Evolutionary conservation across 2,329 filamentous ascomycete genomes (phyloP).

Genomic region (Cryphonectria radicalis): DNA sequence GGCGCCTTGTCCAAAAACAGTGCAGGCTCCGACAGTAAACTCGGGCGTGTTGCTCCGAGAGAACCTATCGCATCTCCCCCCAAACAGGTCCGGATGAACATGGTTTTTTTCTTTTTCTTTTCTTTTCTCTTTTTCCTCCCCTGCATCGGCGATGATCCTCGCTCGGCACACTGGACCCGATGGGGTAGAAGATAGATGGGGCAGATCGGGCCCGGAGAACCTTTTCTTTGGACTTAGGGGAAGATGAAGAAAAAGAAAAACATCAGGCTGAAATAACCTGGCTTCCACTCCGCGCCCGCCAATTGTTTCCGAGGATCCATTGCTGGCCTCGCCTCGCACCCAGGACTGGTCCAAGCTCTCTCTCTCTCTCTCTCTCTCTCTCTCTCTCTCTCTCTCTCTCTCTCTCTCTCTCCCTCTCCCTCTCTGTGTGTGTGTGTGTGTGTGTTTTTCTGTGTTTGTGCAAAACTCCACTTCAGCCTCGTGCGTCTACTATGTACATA

Average conservation of each 20-base stretch:
- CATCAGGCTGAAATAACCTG: not conserved
- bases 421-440: not conserved
- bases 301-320: conserved; percentile 1
- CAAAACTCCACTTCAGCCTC: conserved; percentile 19
- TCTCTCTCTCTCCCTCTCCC: not conserved
- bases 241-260: not conserved
- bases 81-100: not conserved
- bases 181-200: not conserved
- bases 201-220: not conserved
- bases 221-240: not conserved
- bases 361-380: not conserved
- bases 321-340: not conserved
- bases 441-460: not conserved
- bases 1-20: not conserved
- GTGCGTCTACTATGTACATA: not conserved
- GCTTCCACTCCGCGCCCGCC: not conserved
- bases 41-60: not conserved
- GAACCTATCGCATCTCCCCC: not conserved
- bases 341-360: conserved; percentile 6
- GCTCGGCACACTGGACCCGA: not conserved
- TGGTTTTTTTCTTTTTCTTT: not conserved
- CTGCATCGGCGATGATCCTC: not conserved
- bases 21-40: not conserved
- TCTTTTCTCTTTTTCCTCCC: not conserved
- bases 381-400: not conserved